Conservation (phyloP, 257 asterid species). For the Solanum tarapatanum region DNA sequence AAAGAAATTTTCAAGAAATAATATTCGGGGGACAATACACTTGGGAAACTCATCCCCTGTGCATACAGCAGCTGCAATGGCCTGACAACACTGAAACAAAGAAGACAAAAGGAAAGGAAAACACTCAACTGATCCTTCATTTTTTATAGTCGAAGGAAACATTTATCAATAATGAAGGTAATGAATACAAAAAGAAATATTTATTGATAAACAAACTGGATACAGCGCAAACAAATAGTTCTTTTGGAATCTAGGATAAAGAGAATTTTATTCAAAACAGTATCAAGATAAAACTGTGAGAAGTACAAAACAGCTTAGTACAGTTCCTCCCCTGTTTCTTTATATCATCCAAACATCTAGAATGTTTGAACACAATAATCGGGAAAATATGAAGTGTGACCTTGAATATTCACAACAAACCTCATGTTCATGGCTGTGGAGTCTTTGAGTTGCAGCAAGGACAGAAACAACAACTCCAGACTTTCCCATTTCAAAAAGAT, state of each 20-base stretch:
- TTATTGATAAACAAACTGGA: not conserved
- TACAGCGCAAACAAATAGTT: not conserved
- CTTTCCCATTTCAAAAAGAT: conserved; percentile 72
- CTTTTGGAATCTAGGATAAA: not conserved
- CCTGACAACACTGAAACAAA: conserved; percentile 65
- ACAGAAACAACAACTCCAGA: conserved; percentile 90
- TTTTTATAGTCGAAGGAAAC: not conserved
- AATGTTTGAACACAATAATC: not conserved
- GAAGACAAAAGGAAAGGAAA: not conserved
- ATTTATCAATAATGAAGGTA: not conserved
- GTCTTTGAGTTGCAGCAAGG: conserved; percentile 75
- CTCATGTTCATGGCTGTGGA: conserved; percentile 51
- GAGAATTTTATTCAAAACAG: not conserved
- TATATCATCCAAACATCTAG: not conserved
- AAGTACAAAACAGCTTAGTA: not conserved
- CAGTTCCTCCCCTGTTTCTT: not conserved
- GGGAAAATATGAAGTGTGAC: not conserved
- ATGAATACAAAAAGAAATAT: not conserved
- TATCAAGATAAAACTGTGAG: not conserved
- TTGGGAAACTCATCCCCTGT: conserved; percentile 40
- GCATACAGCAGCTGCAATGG: conserved; percentile 74
- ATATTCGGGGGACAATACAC: conserved; percentile 54
- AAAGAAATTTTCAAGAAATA: conserved; percentile 64
- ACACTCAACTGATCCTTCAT: not conserved
- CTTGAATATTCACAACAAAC: conserved; percentile 14